Conservation (phyloP, 805 yeast genomes). For the Clavispora vitiphila region DNA sequence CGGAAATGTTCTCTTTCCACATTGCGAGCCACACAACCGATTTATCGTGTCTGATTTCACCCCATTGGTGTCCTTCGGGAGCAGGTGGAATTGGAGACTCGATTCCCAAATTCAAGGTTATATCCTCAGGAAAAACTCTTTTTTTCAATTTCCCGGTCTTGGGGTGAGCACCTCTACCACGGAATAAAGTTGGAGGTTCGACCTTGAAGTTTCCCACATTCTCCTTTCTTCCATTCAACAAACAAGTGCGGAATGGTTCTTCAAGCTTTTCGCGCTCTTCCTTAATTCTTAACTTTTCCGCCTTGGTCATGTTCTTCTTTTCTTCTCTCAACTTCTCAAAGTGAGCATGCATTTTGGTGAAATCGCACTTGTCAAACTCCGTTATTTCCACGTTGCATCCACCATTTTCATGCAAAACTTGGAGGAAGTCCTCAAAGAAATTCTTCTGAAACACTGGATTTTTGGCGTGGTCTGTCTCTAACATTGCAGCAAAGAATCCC, state of each 20-base stretch:
- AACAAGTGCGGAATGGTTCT: slow-evolving; percentile 76
- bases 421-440: slow-evolving; percentile 73
- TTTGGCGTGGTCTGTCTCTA: slow-evolving; percentile 82
- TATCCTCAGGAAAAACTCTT: slow-evolving; percentile 85
- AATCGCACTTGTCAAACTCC: slow-evolving; percentile 70
- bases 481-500: slow-evolving; percentile 85
- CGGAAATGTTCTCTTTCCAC: slow-evolving; percentile 93
- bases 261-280: slow-evolving; percentile 70
- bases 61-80: slow-evolving; percentile 89
- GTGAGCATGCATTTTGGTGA: slow-evolving; percentile 64
- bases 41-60: slow-evolving; percentile 79
- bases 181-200: slow-evolving; percentile 93
- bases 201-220: slow-evolving; percentile 90
- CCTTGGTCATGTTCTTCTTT: slow-evolving; percentile 60
- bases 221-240: slow-evolving; percentile 81
- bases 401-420: slow-evolving; percentile 65
- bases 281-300: slow-evolving; percentile 72
- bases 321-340: slow-evolving; percentile 68
- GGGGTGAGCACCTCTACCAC: slow-evolving; percentile 98
- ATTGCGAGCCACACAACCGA: slow-evolving; percentile 94
- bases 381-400: slow-evolving; percentile 48
- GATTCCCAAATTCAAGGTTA: slow-evolving; percentile 74
- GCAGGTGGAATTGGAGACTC: slow-evolving; percentile 73
- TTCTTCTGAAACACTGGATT: slow-evolving; percentile 84
- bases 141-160: slow-evolving; percentile 88